Evolutionary conservation across 345 rosid genomes (phyloP).

Genomic region (Bretschneidera sinensis): DNA sequence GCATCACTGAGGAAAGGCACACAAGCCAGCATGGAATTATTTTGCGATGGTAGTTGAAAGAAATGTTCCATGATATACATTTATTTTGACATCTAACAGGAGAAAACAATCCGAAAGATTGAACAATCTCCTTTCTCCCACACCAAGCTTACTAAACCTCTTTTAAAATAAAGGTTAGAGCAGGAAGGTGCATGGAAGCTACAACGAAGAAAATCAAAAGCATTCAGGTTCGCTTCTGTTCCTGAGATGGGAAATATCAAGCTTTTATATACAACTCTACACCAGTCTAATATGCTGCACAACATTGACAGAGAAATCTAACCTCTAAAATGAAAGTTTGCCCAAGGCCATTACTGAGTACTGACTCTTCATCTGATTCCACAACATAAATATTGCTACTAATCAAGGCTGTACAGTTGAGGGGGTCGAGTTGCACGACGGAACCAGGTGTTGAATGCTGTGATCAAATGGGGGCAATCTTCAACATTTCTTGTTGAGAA

Average conservation of each 20-base stretch:
- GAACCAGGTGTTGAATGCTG: constrained; percentile 71
- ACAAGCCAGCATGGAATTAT: background rate
- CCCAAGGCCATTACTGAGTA: background rate
- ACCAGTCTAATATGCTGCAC: constrained; percentile 14
- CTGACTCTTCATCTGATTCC: background rate
- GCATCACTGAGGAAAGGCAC: background rate
- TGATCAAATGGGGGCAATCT: constrained; percentile 59
- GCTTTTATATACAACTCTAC: constrained; percentile 12
- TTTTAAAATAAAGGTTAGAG: constrained; percentile 1
- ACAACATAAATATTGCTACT: background rate
- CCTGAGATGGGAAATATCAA: background rate
- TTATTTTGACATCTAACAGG: background rate
- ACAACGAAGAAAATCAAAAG: constrained; percentile 5
- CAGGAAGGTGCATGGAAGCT: background rate
- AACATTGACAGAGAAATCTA: background rate
- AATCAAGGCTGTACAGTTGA: constrained; percentile 11
- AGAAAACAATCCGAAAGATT: too few relatives aligned
- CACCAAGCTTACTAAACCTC: constrained; percentile 4
- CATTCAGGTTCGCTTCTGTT: constrained; percentile 8
- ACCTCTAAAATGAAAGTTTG: background rate
- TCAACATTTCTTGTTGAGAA: constrained; percentile 58
- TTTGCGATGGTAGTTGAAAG: background rate
- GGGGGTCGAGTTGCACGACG: constrained; percentile 47
- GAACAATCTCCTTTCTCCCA: background rate
- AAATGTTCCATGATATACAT: too few relatives aligned